Conservation (phyloP, 768 basidiomycete species). For the Dentipellis fragilis region DNA sequence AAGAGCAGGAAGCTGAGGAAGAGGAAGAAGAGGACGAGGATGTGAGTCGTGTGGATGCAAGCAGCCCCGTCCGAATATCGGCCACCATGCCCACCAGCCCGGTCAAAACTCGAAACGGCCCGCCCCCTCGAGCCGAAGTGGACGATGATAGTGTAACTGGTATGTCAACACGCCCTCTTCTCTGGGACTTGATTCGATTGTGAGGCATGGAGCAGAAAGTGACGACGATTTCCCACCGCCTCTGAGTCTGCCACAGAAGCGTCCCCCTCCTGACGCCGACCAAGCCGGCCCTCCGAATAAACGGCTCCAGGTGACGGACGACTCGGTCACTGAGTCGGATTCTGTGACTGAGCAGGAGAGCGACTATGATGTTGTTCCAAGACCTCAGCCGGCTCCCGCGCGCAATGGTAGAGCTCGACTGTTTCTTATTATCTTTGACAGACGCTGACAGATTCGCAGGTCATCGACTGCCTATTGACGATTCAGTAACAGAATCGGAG, state of each 20-base stretch:
- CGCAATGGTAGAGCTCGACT: too few species aligned
- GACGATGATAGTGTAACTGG: background rate
- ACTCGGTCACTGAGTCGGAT: background rate
- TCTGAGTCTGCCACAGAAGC: background rate
- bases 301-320: background rate
- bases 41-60: constrained; percentile 5
- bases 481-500: constrained; percentile 38
- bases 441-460: constrained; percentile 5
- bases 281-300: background rate
- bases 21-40: constrained; percentile 10
- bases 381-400: background rate
- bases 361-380: constrained; percentile 1
- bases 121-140: background rate
- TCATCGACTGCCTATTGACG: background rate
- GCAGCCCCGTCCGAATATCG: background rate
- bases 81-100: background rate
- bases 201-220: constrained; percentile 21
- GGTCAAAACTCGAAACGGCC: background rate
- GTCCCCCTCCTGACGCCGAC: background rate
- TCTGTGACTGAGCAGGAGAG: background rate
- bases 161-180: background rate
- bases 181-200: background rate
- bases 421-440: too few species aligned
- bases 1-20: constrained; percentile 15
- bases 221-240: background rate